Conservation (phyloP, 2,329 filamentous ascomycete species). For the Apiospora arundinis region DNA sequence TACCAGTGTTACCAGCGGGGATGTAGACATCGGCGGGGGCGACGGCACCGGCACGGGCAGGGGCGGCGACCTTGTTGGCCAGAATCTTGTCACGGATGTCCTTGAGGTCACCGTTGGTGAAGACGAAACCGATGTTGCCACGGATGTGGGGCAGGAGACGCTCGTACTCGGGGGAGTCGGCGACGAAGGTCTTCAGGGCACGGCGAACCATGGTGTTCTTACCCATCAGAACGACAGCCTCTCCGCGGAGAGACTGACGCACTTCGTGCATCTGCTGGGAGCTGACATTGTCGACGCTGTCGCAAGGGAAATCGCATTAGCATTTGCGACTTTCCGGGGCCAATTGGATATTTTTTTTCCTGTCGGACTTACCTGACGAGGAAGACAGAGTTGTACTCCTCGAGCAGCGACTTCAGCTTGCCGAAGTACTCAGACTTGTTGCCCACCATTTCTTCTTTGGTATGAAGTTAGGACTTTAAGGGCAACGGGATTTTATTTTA, state of each 20-base stretch:
- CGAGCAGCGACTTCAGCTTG: conserved; percentile 97
- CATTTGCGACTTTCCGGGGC: background rate
- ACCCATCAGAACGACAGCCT: conserved; percentile 97
- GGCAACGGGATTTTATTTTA: conserved; percentile 22
- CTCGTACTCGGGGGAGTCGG: conserved; percentile 95
- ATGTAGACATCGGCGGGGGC: conserved; percentile 93
- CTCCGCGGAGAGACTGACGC: conserved; percentile 84
- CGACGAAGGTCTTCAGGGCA: conserved; percentile 93
- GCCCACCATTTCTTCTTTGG: conserved; percentile 99
- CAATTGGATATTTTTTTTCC: background rate
- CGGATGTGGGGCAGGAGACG: conserved; percentile 94
- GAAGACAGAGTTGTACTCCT: conserved; percentile 98
- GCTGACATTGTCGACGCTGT: conserved; percentile 93
- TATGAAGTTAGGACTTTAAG: conserved; percentile 28
- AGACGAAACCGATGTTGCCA: conserved; percentile 99
- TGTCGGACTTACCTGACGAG: conserved; percentile 68
- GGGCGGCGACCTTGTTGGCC: conserved; percentile 95
- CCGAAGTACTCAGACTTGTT: conserved; percentile 97
- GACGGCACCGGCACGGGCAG: conserved; percentile 95
- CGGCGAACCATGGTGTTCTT: conserved; percentile 99
- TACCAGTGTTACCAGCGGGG: conserved; percentile 98
- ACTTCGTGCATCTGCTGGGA: conserved; percentile 99
- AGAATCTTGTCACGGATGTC: conserved; percentile 91
- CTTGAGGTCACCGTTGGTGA: conserved; percentile 98
- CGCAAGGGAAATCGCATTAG: background rate